A percentile compares a stretch with the other conserved stretches of the same genome.
phyloP scores from a whole-genome alignment of 352 stramenopile species.

The Phytophthora vignae region DNA sequence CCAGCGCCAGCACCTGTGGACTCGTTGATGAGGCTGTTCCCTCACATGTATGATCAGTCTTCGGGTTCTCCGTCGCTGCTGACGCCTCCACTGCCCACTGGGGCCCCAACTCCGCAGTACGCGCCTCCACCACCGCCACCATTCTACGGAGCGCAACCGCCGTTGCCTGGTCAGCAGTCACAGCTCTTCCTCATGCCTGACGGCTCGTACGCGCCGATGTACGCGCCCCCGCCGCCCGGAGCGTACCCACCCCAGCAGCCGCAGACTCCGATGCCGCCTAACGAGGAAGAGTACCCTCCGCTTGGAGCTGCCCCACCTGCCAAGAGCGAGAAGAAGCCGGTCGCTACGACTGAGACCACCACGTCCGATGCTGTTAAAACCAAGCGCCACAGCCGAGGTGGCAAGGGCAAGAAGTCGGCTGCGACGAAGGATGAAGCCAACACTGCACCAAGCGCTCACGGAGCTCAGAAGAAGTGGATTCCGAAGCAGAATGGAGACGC shows the following conservation, averaged over 20 bases:
- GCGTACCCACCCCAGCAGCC: constrained; percentile 17
- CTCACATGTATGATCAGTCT: constrained; percentile 54
- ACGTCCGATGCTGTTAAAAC: constrained; percentile 20
- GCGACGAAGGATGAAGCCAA: constrained; percentile 8
- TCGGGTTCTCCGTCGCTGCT: constrained; percentile 32
- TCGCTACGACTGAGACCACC: constrained; percentile 15
- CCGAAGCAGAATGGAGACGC: constrained; percentile 36
- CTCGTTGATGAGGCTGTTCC: constrained; percentile 56
- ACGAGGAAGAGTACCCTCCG: constrained; percentile 43
- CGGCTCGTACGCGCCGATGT: constrained; percentile 47
- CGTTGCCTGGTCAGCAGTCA: constrained; percentile 32
- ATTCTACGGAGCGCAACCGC: constrained; percentile 35
- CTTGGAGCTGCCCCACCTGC: constrained; percentile 22
- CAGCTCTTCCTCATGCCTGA: constrained; percentile 44
- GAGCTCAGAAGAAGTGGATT: constrained; percentile 41
- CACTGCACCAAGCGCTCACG: not conserved
- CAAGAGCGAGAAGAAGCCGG: constrained; percentile 23
- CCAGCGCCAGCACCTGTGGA: constrained; percentile 21
- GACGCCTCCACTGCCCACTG: constrained; percentile 38
- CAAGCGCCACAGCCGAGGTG: constrained; percentile 25
- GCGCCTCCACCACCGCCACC: constrained; percentile 17
- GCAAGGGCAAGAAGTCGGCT: constrained; percentile 29
- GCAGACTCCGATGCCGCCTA: constrained; percentile 25
- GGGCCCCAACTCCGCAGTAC: constrained; percentile 23
- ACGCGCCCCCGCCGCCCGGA: constrained; percentile 18